A percentile compares a stretch with the other conserved stretches of the same genome.
Evolutionary conservation across 1,284 basidiomycete species (phyloP).

Genomic region (Cutaneotrichosporon cavernicola): DNA sequence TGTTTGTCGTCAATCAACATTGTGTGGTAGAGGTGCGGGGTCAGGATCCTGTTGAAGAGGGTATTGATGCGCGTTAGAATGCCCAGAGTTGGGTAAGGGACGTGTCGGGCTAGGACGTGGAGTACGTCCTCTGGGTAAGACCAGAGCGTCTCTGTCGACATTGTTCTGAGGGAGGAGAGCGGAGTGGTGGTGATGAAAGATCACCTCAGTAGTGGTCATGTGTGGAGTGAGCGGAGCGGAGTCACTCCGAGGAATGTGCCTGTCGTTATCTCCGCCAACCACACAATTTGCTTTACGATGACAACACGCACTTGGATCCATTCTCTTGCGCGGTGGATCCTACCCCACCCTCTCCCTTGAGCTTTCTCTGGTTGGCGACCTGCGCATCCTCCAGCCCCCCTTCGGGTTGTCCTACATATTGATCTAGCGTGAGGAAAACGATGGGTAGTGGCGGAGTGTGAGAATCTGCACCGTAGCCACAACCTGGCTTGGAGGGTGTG

Average conservation of each 20-base stretch:
- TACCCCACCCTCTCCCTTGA: no score
- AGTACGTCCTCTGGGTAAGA: constrained; percentile 4
- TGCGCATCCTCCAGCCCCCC: no score
- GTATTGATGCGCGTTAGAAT: not conserved
- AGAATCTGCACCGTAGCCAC: no score
- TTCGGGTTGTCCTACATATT: no score
- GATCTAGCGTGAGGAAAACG: no score
- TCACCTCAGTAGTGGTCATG: not conserved
- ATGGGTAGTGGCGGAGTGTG: no score
- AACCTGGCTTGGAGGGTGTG: no score
- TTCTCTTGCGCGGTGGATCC: no score
- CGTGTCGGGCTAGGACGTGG: not conserved
- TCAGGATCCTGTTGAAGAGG: not conserved
- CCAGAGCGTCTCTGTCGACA: not conserved
- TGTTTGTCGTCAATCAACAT: constrained; percentile 1
- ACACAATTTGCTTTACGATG: no score
- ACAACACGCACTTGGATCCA: no score
- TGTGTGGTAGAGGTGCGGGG: constrained; percentile 1
- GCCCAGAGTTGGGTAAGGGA: not conserved
- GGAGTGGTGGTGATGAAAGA: not conserved
- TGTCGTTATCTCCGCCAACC: no score
- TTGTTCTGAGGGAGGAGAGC: not conserved
- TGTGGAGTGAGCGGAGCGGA: not conserved
- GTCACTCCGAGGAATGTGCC: not conserved
- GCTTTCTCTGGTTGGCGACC: no score